Percentiles rank a stretch among this genome's conserved stretches.
Evolutionary conservation across 2,329 filamentous ascomycete genomes (phyloP).

Genomic region (Alternaria arborescens): DNA sequence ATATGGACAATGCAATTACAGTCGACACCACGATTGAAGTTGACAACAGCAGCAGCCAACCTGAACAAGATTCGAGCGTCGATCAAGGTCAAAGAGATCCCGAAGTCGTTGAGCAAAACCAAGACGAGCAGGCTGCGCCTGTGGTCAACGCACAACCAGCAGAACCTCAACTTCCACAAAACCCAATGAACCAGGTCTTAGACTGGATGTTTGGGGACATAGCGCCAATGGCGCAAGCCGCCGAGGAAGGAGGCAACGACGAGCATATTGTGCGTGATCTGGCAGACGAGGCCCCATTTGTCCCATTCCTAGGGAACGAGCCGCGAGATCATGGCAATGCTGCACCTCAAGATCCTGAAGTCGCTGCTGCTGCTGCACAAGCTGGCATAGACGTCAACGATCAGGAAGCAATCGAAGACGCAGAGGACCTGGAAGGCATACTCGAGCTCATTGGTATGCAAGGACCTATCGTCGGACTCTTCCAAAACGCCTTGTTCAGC

Average conservation of each 20-base stretch:
- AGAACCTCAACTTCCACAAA: slow-evolving; percentile 24
- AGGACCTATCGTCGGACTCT: slow-evolving; percentile 84
- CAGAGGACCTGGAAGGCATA: slow-evolving; percentile 94
- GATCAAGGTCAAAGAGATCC: slow-evolving; percentile 4
- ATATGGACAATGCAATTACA: slow-evolving; percentile 10
- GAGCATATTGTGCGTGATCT: slow-evolving; percentile 68
- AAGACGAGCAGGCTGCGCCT: slow-evolving; percentile 14
- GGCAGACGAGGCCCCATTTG: slow-evolving; percentile 68
- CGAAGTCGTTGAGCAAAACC: slow-evolving; percentile 6
- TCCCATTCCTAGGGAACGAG: slow-evolving; percentile 59
- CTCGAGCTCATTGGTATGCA: slow-evolving; percentile 97
- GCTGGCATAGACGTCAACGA: slow-evolving; percentile 74
- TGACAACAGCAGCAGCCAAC: slow-evolving; percentile 12
- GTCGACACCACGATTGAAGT: slow-evolving; percentile 6
- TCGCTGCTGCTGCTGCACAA: slow-evolving; percentile 70
- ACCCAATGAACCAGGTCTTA: slow-evolving; percentile 44
- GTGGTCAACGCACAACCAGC: slow-evolving; percentile 11
- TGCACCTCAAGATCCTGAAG: slow-evolving; percentile 62
- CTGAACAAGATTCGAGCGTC: slow-evolving; percentile 3
- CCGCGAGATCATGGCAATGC: slow-evolving; percentile 36
- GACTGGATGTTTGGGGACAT: slow-evolving; percentile 62
- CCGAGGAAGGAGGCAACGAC: slow-evolving; percentile 56
- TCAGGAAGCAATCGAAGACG: slow-evolving; percentile 77
- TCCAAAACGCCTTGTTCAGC: slow-evolving; percentile 96
- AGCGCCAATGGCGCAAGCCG: slow-evolving; percentile 36